These are phyloP conservation scores for Xylaria hypoxylon DNA, from an alignment of 2,329 filamentous ascomycete genomes.

Conservation along the genomic window DNA sequence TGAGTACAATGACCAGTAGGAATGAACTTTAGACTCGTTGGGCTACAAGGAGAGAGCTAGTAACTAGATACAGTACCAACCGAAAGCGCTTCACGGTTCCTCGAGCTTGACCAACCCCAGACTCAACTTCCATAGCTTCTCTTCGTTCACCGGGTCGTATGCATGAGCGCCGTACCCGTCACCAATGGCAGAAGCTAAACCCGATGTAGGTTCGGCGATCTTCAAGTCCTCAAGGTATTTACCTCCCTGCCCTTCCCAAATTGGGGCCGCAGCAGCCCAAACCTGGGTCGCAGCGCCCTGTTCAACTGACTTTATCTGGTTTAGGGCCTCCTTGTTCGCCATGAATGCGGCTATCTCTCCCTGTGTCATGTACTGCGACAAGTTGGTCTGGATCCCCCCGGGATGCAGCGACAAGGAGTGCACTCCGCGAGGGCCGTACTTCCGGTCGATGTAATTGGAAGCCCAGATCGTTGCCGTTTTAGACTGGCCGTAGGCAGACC, in stretches of 20 bases:
- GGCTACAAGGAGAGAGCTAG: neutral
- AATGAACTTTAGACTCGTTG: neutral
- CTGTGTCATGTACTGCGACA: conserved; percentile 42
- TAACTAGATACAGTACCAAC: neutral
- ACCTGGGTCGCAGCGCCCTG: conserved; percentile 63
- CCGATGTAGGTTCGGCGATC: conserved; percentile 43
- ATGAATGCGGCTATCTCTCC: conserved; percentile 27
- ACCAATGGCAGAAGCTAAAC: neutral
- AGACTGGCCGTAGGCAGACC: conserved; percentile 55
- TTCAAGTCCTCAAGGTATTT: conserved; percentile 59
- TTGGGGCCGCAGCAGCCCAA: conserved; percentile 56
- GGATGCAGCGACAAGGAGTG: conserved; percentile 57
- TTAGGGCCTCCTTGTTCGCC: conserved; percentile 2
- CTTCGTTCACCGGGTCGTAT: conserved; percentile 27
- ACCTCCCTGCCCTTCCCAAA: conserved; percentile 60
- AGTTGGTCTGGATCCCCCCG: conserved; percentile 53
- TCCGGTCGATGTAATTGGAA: conserved; percentile 59
- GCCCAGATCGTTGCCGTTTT: conserved; percentile 61
- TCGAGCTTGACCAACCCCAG: conserved; percentile 23
- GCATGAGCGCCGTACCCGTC: conserved; percentile 21
- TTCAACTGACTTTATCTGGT: conserved; percentile 45
- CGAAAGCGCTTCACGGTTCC: conserved; percentile 15
- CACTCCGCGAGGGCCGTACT: conserved; percentile 54
- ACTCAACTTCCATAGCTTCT: conserved; percentile 32
- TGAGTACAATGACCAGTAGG: neutral